A percentile compares a stretch with the other conserved stretches of the same genome.
phyloP scores from a whole-genome alignment of 768 basidiomycete species.

The Hemileccinum impolitum region DNA sequence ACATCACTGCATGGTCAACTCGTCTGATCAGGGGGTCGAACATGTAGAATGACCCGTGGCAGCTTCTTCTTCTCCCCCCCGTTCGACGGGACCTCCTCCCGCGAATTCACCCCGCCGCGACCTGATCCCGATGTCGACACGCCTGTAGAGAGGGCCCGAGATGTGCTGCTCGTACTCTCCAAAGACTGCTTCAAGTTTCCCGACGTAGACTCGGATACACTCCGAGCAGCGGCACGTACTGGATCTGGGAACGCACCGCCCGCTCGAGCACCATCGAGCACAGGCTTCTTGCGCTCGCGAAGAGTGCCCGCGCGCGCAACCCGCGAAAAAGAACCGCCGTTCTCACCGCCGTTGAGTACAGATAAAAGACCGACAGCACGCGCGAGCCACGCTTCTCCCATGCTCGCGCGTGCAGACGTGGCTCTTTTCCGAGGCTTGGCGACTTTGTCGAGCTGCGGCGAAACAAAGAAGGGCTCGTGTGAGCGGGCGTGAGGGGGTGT shows the following conservation, averaged over 20 bases:
- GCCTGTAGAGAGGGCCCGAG: neutral
- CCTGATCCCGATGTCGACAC: neutral
- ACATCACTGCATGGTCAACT: neutral
- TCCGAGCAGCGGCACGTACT: neutral
- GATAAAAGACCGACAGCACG: constrained; percentile 39
- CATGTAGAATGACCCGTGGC: constrained; percentile 53
- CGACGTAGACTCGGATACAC: neutral
- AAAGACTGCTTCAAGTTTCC: neutral
- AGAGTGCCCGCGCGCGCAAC: constrained; percentile 21
- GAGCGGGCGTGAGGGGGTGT: neutral
- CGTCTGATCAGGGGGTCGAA: constrained; percentile 38
- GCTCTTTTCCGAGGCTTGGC: constrained; percentile 54
- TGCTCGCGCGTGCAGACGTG: constrained; percentile 27
- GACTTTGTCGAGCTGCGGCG: constrained; percentile 56
- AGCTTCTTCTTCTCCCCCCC: constrained; percentile 44
- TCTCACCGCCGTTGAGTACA: constrained; percentile 5
- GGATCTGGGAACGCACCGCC: neutral
- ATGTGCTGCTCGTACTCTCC: neutral
- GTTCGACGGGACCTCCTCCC: neutral
- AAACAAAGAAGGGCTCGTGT: neutral
- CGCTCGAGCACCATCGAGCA: neutral
- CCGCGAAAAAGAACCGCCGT: neutral
- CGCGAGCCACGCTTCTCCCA: constrained; percentile 58
- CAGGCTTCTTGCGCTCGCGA: constrained; percentile 43
- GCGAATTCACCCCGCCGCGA: neutral